Evolutionary conservation across 192 early-diverging fungal genomes (phyloP).

Genomic region (Coemansia sp.): DNA sequence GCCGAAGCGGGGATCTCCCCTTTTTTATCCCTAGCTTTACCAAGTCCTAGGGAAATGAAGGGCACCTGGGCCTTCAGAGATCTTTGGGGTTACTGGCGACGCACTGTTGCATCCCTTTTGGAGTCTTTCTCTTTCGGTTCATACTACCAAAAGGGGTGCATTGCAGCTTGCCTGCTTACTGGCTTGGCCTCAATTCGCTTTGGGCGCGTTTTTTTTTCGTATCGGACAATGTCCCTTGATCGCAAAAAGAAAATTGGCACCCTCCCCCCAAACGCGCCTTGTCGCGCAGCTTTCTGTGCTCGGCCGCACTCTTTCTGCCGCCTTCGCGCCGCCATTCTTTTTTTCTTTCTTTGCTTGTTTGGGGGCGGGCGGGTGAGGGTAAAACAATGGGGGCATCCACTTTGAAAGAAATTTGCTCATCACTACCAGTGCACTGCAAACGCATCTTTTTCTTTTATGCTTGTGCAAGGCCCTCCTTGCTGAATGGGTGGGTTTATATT

Average conservation of each 20-base stretch:
- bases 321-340: slow-evolving; percentile 1
- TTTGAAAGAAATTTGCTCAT: background rate
- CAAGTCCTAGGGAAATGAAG: slow-evolving; percentile 1
- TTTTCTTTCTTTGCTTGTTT: background rate
- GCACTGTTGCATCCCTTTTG: background rate
- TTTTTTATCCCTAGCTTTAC: background rate
- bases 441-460: background rate
- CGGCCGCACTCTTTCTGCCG: slow-evolving; percentile 6
- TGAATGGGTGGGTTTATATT: background rate
- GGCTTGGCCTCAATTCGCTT: background rate
- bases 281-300: slow-evolving; percentile 5
- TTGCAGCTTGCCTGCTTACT: background rate
- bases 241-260: background rate
- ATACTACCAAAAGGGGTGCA: background rate
- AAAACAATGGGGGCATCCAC: background rate
- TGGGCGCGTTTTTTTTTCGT: background rate
- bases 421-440: background rate
- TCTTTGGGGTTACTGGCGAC: background rate
- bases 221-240: slow-evolving; percentile 3
- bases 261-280: background rate
- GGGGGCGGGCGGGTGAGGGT: background rate
- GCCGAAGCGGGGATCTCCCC: background rate
- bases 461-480: background rate
- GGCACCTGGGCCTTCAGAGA: background rate
- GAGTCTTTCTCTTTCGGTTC: background rate